Percentiles rank a stretch among this genome's conserved stretches.
Evolutionary conservation across 768 basidiomycete genomes (phyloP).

Genomic region (Boletus subcaerulescens): DNA sequence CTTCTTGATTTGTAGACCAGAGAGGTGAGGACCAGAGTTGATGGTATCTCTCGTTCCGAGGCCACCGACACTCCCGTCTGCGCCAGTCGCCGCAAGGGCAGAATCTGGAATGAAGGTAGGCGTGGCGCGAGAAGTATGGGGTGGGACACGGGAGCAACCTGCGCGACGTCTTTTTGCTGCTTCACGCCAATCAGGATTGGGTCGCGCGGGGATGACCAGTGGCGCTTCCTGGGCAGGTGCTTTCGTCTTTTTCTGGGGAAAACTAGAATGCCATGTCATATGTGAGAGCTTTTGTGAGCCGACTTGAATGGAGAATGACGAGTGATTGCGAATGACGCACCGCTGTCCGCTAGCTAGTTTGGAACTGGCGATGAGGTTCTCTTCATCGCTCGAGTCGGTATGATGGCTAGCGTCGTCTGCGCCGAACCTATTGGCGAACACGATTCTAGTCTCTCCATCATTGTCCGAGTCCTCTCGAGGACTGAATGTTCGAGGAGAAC

Average conservation of each 20-base stretch:
- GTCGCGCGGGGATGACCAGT: constrained; percentile 79
- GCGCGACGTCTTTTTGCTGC: constrained; percentile 59
- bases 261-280: constrained; percentile 29
- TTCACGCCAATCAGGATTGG: constrained; percentile 91
- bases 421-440: constrained; percentile 20
- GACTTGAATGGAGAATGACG: constrained; percentile 40
- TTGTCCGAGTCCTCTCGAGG: constrained; percentile 28
- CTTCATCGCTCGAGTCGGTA: constrained; percentile 53
- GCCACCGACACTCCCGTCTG: constrained; percentile 73
- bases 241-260: constrained; percentile 43
- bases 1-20: constrained; percentile 59
- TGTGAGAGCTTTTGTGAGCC: constrained; percentile 82
- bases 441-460: constrained; percentile 23
- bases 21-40: constrained; percentile 69
- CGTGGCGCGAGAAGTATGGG: too few species aligned
- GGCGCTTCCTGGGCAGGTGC: constrained; percentile 47
- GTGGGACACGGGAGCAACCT: constrained; percentile 16
- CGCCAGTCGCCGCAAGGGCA: constrained; percentile 51
- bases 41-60: constrained; percentile 72
- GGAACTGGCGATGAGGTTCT: constrained; percentile 61
- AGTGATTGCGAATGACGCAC: constrained; percentile 51
- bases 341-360: constrained; percentile 48
- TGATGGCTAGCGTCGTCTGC: constrained; percentile 25
- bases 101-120: constrained; percentile 64
- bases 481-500: constrained; percentile 40